Evolutionary conservation across 2,329 filamentous ascomycete species (phyloP), one percentile per base, ranked within the genome.

Genomic region (Zymoseptoria crescenta): DNA sequence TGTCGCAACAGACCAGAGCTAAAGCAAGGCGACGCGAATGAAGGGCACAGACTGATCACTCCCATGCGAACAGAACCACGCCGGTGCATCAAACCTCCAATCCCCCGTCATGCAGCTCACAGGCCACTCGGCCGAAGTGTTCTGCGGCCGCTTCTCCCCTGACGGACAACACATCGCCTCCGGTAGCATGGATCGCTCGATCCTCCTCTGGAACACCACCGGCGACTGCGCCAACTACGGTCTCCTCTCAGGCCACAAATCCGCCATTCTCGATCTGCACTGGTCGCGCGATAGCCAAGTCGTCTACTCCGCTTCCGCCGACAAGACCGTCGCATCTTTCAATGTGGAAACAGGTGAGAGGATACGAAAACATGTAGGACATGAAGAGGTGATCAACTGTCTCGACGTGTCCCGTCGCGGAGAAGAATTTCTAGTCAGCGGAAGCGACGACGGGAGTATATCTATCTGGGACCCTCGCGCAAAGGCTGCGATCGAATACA

Each of bases 201-300:
- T 99, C 68, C 90, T 97, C 76, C 82, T 99, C 29, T 99, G 94
- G 94, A 85, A 88, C 69, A 95, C 92, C 1, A 91, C 93, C 62
- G 93, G 91, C 69, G 83, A 91, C 68, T 96, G 93, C 77, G 89
- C 96, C 70, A 99, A 99, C 76, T 96, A 96, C 70, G 92, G 93
- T 61, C 78, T 89, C 28, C 80, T 99, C 56, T 91, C 81, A 8
- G 94, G 94, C 35, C 94, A 99, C 77, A 91, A 90, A 72, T 91
- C 91, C 65, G 94, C 94, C 1, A 80, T 99, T 54, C 80, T 97
- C 27, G 94, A 97, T 74, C 78, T 99, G 52, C 91, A 96, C 72
- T 99, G 94, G 94, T 96, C 94, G 28, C 87, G 94, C 72, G 94
- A 99, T 77, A 95, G 91, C 20, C 86, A 88, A 69, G 87, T 93